Conservation (phyloP, 73 alveolate species). For the Halteria grandinella region DNA sequence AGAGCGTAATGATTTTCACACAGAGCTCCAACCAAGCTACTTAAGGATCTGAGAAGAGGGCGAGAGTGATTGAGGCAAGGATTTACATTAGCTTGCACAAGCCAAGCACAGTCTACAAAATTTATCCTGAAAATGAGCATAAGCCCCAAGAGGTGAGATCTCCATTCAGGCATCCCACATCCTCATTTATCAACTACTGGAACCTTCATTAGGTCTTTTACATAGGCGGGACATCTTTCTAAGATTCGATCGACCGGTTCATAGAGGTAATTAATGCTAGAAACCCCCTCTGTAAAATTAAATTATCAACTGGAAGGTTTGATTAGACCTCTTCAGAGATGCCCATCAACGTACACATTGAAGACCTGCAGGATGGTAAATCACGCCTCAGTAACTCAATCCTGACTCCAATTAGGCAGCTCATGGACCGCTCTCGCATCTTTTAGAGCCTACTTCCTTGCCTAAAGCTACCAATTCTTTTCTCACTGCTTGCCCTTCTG, state of each 20-base stretch:
- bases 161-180: conserved; percentile 15
- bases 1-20: conserved; percentile 15
- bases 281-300: conserved; percentile 18
- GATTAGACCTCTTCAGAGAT: too few relatives aligned
- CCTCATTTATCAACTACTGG: conserved; percentile 33
- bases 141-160: conserved; percentile 30
- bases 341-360: neutral
- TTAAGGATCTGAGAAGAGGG: neutral
- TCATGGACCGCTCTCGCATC: neutral
- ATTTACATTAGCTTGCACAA: neutral
- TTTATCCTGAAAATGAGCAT: neutral
- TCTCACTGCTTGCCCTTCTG: conserved; percentile 41
- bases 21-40: too few relatives aligned
- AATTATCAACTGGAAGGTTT: too few relatives aligned
- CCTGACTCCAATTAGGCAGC: neutral
- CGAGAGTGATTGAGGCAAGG: neutral
- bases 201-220: conserved; percentile 8
- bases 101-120: conserved; percentile 26
- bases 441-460: neutral
- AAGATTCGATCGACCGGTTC: conserved; percentile 1
- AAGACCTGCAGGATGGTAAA: neutral
- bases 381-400: neutral
- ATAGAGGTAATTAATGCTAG: neutral
- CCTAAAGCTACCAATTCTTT: conserved; percentile 8
- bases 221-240: neutral